phyloP scores from a whole-genome alignment of 257 asterid genomes.

The Hygrophila difformis region DNA sequence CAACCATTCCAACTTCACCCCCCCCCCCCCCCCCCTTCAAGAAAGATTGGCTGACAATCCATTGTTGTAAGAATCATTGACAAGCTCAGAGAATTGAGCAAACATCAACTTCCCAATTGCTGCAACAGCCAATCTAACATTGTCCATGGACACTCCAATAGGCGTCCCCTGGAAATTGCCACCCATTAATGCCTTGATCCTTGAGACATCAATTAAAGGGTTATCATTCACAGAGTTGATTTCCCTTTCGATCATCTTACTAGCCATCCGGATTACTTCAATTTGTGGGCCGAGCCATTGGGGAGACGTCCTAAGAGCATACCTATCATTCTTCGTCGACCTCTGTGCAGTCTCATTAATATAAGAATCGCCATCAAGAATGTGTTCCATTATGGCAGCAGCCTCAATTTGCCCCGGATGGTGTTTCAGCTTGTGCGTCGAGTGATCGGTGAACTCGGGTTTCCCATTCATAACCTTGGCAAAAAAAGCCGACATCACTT shows the following conservation, averaged over 20 bases:
- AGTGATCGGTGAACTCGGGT: slow-evolving; percentile 11
- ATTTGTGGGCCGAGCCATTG: slow-evolving; percentile 6
- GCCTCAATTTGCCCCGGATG: slow-evolving; percentile 17
- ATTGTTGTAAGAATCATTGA: slow-evolving; percentile 10
- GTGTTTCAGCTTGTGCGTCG: slow-evolving; percentile 15
- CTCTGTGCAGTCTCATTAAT: slow-evolving; percentile 6
- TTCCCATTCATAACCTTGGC: slow-evolving; percentile 14
- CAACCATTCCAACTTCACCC: slow-evolving; percentile 1
- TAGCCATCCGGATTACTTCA: slow-evolving; percentile 1
- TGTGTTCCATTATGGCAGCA: slow-evolving; percentile 14
- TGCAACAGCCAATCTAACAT: slow-evolving; percentile 5
- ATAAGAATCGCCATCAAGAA: slow-evolving; percentile 6
- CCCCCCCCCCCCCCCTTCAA: background rate
- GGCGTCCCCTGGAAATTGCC: slow-evolving; percentile 12
- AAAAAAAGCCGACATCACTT: slow-evolving; percentile 4
- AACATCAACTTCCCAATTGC: slow-evolving; percentile 10
- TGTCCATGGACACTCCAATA: slow-evolving; percentile 11
- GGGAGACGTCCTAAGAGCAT: slow-evolving; percentile 3
- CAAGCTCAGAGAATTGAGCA: slow-evolving; percentile 10
- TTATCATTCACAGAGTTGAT: slow-evolving; percentile 6
- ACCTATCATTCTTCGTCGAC: slow-evolving; percentile 4
- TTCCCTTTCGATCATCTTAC: slow-evolving; percentile 1
- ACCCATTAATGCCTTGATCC: slow-evolving; percentile 1
- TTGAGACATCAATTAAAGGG: slow-evolving; percentile 3
- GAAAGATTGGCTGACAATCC: slow-evolving; percentile 4